phyloP scores from a whole-genome alignment of 345 rosid species.

The Corchorus capsularis region DNA sequence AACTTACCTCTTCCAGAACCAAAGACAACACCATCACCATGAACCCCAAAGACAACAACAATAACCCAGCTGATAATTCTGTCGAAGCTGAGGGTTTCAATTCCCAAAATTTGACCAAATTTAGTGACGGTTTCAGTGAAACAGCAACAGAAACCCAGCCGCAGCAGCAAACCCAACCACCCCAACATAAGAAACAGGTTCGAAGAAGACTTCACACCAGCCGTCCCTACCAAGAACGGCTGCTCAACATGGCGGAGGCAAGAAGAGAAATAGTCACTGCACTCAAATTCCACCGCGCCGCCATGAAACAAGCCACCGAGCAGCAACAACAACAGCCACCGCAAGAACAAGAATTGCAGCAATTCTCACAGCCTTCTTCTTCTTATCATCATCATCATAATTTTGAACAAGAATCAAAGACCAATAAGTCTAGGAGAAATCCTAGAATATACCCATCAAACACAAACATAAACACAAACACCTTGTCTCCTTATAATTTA shows the following conservation, averaged over 20 bases:
- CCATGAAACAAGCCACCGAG: constrained; percentile 82
- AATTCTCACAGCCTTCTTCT: constrained; percentile 20
- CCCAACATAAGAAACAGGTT: constrained; percentile 82
- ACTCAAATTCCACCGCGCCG: constrained; percentile 84
- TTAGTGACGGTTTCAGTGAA: constrained; percentile 33
- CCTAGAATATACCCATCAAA: constrained; percentile 50
- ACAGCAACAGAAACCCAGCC: constrained; percentile 30
- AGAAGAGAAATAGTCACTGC: constrained; percentile 96
- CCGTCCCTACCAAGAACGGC: constrained; percentile 94
- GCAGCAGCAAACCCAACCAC: constrained; percentile 39
- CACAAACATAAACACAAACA: constrained; percentile 35
- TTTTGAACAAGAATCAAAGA: constrained; percentile 47
- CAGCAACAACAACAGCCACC: constrained; percentile 39
- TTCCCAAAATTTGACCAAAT: constrained; percentile 34
- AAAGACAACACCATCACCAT: constrained; percentile 33
- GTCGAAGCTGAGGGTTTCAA: constrained; percentile 34
- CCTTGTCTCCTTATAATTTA: constrained; percentile 32
- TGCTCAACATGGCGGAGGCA: constrained; percentile 98
- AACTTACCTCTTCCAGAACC: constrained; percentile 65
- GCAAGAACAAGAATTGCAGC: constrained; percentile 18
- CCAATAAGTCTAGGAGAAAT: constrained; percentile 53
- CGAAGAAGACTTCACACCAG: constrained; percentile 94
- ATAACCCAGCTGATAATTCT: constrained; percentile 24
- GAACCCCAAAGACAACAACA: constrained; percentile 31
- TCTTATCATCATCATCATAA: constrained; percentile 28